Percentiles rank a stretch among this genome's conserved stretches.
Conservation (phyloP, 139 green algal species). For the Chlamydomonas applanata region DNA sequence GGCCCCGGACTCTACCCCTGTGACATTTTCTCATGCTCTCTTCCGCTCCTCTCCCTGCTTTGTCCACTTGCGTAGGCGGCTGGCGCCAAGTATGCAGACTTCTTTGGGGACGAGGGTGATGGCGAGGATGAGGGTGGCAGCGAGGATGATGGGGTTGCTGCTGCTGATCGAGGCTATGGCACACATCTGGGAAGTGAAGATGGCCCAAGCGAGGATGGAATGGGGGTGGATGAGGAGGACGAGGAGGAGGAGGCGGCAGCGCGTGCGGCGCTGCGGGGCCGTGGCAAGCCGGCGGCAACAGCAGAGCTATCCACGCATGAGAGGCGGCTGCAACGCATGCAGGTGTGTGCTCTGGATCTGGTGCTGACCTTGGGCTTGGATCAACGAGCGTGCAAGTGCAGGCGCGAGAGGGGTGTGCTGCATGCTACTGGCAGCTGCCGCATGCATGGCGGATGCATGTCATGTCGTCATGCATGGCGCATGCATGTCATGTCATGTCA, state of each 20-base stretch:
- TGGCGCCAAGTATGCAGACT: constrained; percentile 66
- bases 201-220: constrained; percentile 14
- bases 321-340: constrained; percentile 50
- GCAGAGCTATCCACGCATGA: constrained; percentile 64
- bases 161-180: no score
- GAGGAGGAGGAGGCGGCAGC: constrained; percentile 26
- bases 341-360: constrained; percentile 40
- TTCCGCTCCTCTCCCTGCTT: neutral
- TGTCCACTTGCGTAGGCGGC: constrained; percentile 1
- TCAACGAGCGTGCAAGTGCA: no score
- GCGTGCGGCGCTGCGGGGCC: neutral
- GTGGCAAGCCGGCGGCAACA: neutral
- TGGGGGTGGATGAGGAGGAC: constrained; percentile 11
- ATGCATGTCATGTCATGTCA: no score
- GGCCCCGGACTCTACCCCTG: no score
- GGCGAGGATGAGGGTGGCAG: neutral
- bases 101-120: constrained; percentile 57
- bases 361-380: no score
- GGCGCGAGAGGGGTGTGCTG: no score
- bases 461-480: no score
- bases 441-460: no score
- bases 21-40: no score
- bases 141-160: constrained; percentile 13
- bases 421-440: no score
- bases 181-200: neutral